Evolutionary conservation across 164 flowering plant genomes (phyloP), one percentile per base, ranked within the genome.

Genomic region (Vitis riparia): DNA sequence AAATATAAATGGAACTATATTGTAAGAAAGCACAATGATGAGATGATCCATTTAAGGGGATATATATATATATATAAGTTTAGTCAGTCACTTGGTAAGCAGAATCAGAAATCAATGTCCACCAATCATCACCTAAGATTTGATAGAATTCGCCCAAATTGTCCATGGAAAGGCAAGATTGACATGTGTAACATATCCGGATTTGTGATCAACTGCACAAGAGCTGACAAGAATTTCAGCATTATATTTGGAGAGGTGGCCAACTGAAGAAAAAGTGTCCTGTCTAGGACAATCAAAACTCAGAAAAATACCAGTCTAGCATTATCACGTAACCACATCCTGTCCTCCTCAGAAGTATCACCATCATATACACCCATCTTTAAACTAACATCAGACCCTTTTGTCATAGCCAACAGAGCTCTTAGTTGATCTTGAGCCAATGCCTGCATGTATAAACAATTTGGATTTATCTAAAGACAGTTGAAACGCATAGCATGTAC

Each of bases 141-240:
- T 79, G 91, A 81, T 63, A 92, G 80, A 67, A 95, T 84, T 62
- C 97, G 87, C 60, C 76, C 80, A 65, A 95, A 92, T 64, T 87
- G 79, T 64, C 75, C 52, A 81, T 95, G 99, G 70, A 68, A 84
- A 50, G 99, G 99, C 84, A 95, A 81, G 71, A 95, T 86, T 75
- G 99, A 92, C 80, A 88, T 71, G 65, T 95, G 98, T 52, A 95
- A 69, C 99, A 95, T 95, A 78, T 95, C 99, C 53, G 99, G 99
- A 84, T 95, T 95, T 69, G 99, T 91, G 68, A 95, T 95, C 80
- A 92, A 78, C 98, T 95, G 89, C 82, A 85, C 12, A 57, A 6
- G 70, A 50, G 52, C 9, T 32, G 14, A 69, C 29, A 68, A 73
- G 12, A 72, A 37, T 32, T 68, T 76, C 68, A 79, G 50, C 55